Percentiles rank a stretch among this genome's conserved stretches.
These are phyloP conservation scores for Trichoderma asperelloides DNA, from an alignment of 495 filamentous ascomycete species.

Conservation along the genomic window DNA sequence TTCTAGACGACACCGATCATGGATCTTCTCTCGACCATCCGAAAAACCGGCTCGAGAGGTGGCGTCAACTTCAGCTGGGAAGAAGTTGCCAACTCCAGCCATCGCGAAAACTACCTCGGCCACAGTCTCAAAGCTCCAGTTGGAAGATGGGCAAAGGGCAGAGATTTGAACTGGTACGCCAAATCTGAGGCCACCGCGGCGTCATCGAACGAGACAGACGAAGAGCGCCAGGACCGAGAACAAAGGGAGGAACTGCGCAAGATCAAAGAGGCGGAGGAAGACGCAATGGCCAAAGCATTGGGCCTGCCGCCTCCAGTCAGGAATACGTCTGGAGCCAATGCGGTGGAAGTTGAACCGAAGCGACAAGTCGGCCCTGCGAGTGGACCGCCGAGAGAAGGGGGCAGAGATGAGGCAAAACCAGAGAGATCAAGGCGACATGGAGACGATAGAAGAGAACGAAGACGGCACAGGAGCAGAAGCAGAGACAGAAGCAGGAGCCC, in stretches of 20 bases:
- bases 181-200: slow-evolving; percentile 46
- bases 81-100: slow-evolving; percentile 74
- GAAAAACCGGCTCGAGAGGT: slow-evolving; percentile 89
- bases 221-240: slow-evolving; percentile 51
- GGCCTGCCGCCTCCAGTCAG: slow-evolving; percentile 61
- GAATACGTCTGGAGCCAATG: slow-evolving; percentile 41
- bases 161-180: slow-evolving; percentile 83
- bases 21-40: slow-evolving; percentile 88
- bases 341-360: slow-evolving; percentile 27
- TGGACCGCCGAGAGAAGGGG: background rate
- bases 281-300: slow-evolving; percentile 73
- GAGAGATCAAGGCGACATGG: slow-evolving; percentile 14
- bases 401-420: slow-evolving; percentile 11
- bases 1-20: slow-evolving; percentile 35
- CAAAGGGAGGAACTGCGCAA: slow-evolving; percentile 69
- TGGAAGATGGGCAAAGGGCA: slow-evolving; percentile 89
- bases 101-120: slow-evolving; percentile 95
- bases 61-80: slow-evolving; percentile 96
- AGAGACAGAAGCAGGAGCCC: slow-evolving; percentile 14
- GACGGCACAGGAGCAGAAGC: slow-evolving; percentile 26
- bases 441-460: slow-evolving; percentile 27
- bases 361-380: slow-evolving; percentile 11
- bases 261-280: slow-evolving; percentile 89
- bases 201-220: slow-evolving; percentile 45
- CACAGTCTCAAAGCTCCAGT: slow-evolving; percentile 94